phyloP scores from a whole-genome alignment of 2,329 filamentous ascomycete species.

The Zasmidium cellare region DNA sequence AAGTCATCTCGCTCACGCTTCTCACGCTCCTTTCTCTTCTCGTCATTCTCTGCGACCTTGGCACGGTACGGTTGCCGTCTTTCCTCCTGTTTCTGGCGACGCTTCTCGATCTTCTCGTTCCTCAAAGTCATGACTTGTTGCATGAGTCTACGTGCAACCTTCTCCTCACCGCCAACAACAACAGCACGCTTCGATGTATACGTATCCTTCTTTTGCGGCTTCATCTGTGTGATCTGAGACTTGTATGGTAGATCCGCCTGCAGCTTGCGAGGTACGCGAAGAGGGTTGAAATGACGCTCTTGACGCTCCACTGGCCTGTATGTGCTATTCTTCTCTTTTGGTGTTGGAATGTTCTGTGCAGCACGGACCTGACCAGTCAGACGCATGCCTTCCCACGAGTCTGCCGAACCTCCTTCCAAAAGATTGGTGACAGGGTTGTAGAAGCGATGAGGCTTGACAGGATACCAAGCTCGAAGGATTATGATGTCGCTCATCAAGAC shows the following conservation, averaged over 20 bases:
- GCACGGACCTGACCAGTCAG: constrained; percentile 88
- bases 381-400: constrained; percentile 83
- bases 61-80: constrained; percentile 75
- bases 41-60: constrained; percentile 77
- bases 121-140: constrained; percentile 88
- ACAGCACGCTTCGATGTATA: constrained; percentile 96
- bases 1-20: constrained; percentile 90
- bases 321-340: constrained; percentile 77
- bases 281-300: constrained; percentile 56
- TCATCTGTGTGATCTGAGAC: constrained; percentile 81
- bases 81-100: constrained; percentile 84
- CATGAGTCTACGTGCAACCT: constrained; percentile 82
- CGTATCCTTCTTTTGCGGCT: constrained; percentile 75
- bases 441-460: constrained; percentile 90
- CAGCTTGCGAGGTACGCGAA: constrained; percentile 74
- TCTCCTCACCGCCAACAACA: constrained; percentile 78
- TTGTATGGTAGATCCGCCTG: constrained; percentile 88
- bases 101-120: constrained; percentile 86
- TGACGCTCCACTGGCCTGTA: constrained; percentile 67
- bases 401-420: constrained; percentile 57
- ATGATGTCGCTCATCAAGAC: constrained; percentile 95
- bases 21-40: constrained; percentile 84
- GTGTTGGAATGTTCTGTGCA: constrained; percentile 72
- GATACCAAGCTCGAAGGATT: constrained; percentile 95
- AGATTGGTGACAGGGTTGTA: constrained; percentile 96